Conservation (phyloP, 768 basidiomycete genomes). For the Coprinopsis marcescibilis region DNA sequence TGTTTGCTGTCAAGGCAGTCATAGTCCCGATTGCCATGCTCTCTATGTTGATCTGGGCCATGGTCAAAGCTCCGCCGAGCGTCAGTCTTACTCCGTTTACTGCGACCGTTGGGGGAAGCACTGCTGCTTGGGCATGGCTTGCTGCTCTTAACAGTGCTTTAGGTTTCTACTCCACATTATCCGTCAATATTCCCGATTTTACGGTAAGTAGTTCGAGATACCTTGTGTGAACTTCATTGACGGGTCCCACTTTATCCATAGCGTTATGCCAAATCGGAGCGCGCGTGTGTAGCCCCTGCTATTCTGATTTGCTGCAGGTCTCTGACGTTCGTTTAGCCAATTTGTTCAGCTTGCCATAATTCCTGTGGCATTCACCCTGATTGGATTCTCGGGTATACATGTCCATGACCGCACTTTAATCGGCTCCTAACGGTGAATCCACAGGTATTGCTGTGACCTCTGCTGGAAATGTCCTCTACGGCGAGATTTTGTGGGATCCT, state of each 20-base stretch:
- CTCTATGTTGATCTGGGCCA: conserved; percentile 75
- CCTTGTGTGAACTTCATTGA: too few relatives aligned
- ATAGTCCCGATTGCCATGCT: conserved; percentile 63
- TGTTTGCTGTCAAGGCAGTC: conserved; percentile 68
- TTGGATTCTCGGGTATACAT: conserved; percentile 55
- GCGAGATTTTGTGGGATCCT: conserved; percentile 65
- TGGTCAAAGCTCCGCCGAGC: conserved; percentile 59
- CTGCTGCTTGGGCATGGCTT: conserved; percentile 75
- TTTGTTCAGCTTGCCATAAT: conserved; percentile 72
- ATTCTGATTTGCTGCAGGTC: too few relatives aligned
- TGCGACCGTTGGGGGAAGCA: conserved; percentile 44
- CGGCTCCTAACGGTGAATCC: not conserved
- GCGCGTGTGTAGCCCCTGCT: conserved; percentile 59
- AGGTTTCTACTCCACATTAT: conserved; percentile 66
- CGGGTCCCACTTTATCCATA: too few relatives aligned
- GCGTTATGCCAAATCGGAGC: conserved; percentile 68
- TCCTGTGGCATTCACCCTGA: conserved; percentile 69
- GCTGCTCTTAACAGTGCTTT: conserved; percentile 70
- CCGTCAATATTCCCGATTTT: conserved; percentile 84
- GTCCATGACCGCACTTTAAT: not conserved
- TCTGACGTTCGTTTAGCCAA: too few relatives aligned
- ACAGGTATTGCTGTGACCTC: conserved; percentile 74
- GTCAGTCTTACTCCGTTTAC: conserved; percentile 52
- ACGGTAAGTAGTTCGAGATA: conserved; percentile 31
- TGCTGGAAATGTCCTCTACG: conserved; percentile 69